A percentile compares a stretch with the other conserved stretches of the same genome.
phyloP scores from a whole-genome alignment of 257 asterid genomes.

The Solanum gracilifrons region DNA sequence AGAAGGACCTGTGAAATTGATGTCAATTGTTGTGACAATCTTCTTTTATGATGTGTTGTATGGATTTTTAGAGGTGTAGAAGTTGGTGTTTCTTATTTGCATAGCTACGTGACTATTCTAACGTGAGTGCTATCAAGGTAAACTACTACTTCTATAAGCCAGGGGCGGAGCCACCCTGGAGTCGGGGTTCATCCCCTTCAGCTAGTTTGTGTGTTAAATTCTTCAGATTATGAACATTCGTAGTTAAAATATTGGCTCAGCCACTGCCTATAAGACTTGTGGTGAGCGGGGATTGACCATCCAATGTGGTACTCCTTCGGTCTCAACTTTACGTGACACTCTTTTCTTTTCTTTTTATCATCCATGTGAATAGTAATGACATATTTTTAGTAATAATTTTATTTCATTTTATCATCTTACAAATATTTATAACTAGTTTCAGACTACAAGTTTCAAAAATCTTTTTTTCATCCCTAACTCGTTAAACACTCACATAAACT shows the following conservation, averaged over 20 bases:
- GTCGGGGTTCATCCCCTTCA: neutral
- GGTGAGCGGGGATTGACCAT: neutral
- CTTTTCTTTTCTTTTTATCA: no score
- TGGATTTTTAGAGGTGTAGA: no score
- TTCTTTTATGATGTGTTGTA: no score
- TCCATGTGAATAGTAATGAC: neutral
- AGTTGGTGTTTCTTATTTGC: neutral
- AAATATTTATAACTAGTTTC: no score
- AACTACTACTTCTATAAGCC: neutral
- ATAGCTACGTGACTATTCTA: neutral
- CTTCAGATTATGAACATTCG: accelerated
- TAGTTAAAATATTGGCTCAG: neutral
- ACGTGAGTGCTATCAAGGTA: no score
- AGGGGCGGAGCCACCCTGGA: neutral
- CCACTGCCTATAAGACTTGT: neutral
- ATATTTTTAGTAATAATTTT: neutral
- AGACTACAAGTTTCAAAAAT: neutral
- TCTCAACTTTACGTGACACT: neutral
- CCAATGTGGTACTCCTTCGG: neutral
- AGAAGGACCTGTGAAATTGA: no score
- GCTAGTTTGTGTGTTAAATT: neutral
- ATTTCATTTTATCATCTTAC: no score
- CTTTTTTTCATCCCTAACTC: no score
- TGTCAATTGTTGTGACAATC: no score
- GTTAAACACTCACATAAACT: no score